Evolutionary conservation across 306 rosid genomes (phyloP).

Genomic region (Styphnolobium japonicum): DNA sequence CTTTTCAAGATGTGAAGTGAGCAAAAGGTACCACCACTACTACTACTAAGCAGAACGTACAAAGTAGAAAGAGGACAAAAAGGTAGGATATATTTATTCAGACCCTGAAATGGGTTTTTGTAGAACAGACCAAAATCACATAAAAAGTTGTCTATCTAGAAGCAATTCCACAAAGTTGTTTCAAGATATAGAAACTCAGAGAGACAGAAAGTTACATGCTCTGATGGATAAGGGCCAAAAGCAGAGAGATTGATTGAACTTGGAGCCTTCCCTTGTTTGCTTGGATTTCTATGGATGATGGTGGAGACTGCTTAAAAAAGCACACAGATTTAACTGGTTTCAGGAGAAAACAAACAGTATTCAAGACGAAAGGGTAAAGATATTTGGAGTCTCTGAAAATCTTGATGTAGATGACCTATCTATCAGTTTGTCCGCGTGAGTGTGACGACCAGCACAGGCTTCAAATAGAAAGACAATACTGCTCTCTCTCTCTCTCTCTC

Average conservation of each 20-base stretch:
- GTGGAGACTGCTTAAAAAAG: neutral
- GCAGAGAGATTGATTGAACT: constrained; percentile 5
- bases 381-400: neutral
- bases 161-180: constrained; percentile 15
- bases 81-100: constrained; percentile 26
- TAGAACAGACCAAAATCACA: constrained; percentile 18
- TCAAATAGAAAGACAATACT: constrained; percentile 42
- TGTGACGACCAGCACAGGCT: constrained; percentile 43
- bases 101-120: constrained; percentile 17
- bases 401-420: constrained; percentile 31
- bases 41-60: neutral
- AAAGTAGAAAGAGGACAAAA: constrained; percentile 36
- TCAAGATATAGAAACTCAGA: neutral
- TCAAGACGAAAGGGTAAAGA: neutral
- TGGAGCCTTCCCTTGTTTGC: neutral
- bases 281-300: constrained; percentile 5
- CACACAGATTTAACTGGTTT: neutral
- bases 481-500: neutral
- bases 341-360: neutral
- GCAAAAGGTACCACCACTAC: neutral
- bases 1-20: constrained; percentile 24
- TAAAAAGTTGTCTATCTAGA: neutral
- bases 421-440: constrained; percentile 42
- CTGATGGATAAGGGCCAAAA: neutral
- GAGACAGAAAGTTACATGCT: constrained; percentile 31